Conservation (phyloP, 2,329 filamentous ascomycete genomes). For the Tolypocladium sp. region DNA sequence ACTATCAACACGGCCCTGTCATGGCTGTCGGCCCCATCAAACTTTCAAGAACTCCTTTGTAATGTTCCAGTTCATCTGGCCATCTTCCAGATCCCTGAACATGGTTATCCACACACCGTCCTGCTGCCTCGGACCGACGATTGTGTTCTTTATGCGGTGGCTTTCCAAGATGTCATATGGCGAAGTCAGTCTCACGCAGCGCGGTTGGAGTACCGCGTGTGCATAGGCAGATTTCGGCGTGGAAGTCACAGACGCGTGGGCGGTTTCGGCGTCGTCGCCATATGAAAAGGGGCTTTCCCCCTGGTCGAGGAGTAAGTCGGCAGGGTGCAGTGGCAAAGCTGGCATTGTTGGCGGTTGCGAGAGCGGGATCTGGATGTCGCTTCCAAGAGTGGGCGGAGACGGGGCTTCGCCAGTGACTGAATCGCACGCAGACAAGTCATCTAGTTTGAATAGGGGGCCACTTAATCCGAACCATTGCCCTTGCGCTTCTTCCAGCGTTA, state of each 20-base stretch:
- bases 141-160: constrained; percentile 18
- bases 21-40: not conserved
- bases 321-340: too few species aligned
- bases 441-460: too few species aligned
- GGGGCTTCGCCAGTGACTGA: not conserved
- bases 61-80: constrained; percentile 17
- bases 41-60: constrained; percentile 16
- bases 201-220: not conserved
- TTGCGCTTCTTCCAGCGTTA: too few species aligned
- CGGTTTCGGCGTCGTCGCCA: too few species aligned
- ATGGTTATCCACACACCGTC: constrained; percentile 18
- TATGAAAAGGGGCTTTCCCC: too few species aligned
- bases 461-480: too few species aligned
- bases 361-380: too few species aligned
- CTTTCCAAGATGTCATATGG: constrained; percentile 18
- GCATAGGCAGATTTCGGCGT: too few species aligned
- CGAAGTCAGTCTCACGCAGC: constrained; percentile 7
- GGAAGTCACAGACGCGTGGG: too few species aligned
- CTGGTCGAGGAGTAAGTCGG: too few species aligned
- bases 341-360: too few species aligned
- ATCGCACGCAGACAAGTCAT: too few species aligned
- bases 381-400: not conserved
- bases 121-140: constrained; percentile 15
- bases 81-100: constrained; percentile 15
- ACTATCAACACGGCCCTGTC: not conserved